Percentiles rank a stretch among this genome's conserved stretches.
Evolutionary conservation across 2,329 filamentous ascomycete genomes (phyloP).

Genomic region (Aspergillus sojae): DNA sequence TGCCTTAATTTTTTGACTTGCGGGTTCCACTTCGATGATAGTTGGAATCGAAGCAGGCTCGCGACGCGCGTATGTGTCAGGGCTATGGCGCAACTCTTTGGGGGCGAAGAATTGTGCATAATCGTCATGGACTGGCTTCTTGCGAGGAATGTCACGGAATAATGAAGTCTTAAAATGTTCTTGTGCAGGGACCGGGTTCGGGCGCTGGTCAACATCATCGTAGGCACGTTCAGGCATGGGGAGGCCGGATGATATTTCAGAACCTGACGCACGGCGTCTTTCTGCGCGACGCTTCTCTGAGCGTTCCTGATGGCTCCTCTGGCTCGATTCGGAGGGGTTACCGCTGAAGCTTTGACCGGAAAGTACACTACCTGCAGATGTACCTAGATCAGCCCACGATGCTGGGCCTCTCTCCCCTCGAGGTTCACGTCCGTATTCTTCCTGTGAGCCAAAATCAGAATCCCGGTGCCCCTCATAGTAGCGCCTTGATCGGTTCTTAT

Average conservation of each 20-base stretch:
- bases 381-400: conserved; percentile 42
- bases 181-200: conserved; percentile 15
- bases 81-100: conserved; percentile 41
- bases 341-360: conserved; percentile 32
- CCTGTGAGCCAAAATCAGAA: conserved; percentile 14
- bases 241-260: conserved; percentile 26
- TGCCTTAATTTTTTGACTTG: conserved; percentile 25
- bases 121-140: conserved; percentile 43
- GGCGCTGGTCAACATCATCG: conserved; percentile 23
- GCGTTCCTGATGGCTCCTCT: conserved; percentile 38
- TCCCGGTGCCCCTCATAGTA: conserved; percentile 22
- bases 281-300: conserved; percentile 45
- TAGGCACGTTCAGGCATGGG: conserved; percentile 25
- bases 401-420: conserved; percentile 34
- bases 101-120: conserved; percentile 48
- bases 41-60: conserved; percentile 28
- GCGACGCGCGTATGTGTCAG: conserved; percentile 37
- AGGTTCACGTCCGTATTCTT: conserved; percentile 1
- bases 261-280: conserved; percentile 34
- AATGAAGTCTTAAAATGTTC: conserved; percentile 29
- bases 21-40: conserved; percentile 36
- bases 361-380: conserved; percentile 48
- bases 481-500: conserved; percentile 21
- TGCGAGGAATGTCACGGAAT: conserved; percentile 32
- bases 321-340: conserved; percentile 32